These are phyloP conservation scores for Tubosaeta sp. DNA, from an alignment of 768 basidiomycete species.

Conservation along the genomic window DNA sequence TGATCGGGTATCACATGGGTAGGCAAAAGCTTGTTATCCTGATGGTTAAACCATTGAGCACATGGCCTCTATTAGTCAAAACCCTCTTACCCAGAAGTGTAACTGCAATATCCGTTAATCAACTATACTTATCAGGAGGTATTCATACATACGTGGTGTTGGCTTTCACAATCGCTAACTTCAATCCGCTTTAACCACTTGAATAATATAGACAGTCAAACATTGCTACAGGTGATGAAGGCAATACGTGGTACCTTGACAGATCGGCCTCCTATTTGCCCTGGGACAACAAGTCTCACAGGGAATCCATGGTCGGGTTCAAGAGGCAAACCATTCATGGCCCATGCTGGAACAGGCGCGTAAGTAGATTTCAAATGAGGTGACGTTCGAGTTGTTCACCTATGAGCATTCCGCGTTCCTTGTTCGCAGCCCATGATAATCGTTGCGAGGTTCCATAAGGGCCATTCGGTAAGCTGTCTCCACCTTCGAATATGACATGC, in stretches of 20 bases:
- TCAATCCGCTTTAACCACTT: slow-evolving; percentile 59
- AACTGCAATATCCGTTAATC: slow-evolving; percentile 17
- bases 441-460: slow-evolving; percentile 54
- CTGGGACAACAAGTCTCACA: slow-evolving; percentile 58
- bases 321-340: slow-evolving; percentile 57
- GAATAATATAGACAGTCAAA: slow-evolving; percentile 1
- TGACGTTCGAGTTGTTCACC: slow-evolving; percentile 22
- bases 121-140: background rate
- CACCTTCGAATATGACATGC: slow-evolving; percentile 59
- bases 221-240: background rate
- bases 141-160: slow-evolving; percentile 41
- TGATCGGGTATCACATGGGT: slow-evolving; percentile 47
- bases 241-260: slow-evolving; percentile 31
- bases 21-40: slow-evolving; percentile 63
- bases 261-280: slow-evolving; percentile 57
- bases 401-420: slow-evolving; percentile 48
- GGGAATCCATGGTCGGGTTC: slow-evolving; percentile 66
- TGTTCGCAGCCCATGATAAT: slow-evolving; percentile 43
- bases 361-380: no score
- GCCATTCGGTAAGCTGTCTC: slow-evolving; percentile 53
- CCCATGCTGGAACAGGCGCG: slow-evolving; percentile 34
- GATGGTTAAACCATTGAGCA: background rate
- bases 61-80: background rate
- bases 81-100: slow-evolving; percentile 31
- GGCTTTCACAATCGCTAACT: slow-evolving; percentile 44